phyloP scores from a whole-genome alignment of 2,329 filamentous ascomycete genomes.

The Aureobasidium sp. region DNA sequence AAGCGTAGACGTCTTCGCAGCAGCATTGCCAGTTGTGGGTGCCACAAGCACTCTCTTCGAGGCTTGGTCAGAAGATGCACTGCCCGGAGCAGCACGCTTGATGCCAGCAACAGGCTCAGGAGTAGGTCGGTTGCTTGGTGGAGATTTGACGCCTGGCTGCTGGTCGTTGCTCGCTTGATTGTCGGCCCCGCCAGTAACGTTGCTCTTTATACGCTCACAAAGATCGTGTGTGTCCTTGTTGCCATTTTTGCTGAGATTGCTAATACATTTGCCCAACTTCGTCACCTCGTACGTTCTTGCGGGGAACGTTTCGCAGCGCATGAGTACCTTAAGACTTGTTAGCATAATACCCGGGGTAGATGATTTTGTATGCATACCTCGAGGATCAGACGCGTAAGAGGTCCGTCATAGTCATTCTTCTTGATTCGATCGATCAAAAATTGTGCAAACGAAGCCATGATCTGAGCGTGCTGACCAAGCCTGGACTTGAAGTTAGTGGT shows the following conservation, averaged over 20 bases:
- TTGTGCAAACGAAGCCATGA: conserved; percentile 42
- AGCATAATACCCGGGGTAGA: conserved; percentile 44
- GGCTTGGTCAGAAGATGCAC: conserved; percentile 19
- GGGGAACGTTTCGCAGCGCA: conserved; percentile 55
- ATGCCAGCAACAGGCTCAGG: conserved; percentile 27
- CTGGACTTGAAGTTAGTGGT: conserved; percentile 9
- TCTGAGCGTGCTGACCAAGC: conserved; percentile 29
- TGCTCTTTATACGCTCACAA: conserved; percentile 47
- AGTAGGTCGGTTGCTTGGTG: conserved; percentile 15
- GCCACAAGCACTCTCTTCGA: conserved; percentile 27
- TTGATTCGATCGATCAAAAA: conserved; percentile 43
- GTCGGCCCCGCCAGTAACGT: conserved; percentile 37
- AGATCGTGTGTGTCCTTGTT: conserved; percentile 58
- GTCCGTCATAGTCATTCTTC: conserved; percentile 39
- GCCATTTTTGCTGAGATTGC: conserved; percentile 57
- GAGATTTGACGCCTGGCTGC: conserved; percentile 8
- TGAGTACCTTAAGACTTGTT: conserved; percentile 51
- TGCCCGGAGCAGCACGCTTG: conserved; percentile 25
- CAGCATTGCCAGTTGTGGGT: conserved; percentile 2
- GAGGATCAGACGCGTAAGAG: conserved; percentile 36
- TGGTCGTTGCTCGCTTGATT: conserved; percentile 19
- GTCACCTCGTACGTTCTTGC: conserved; percentile 54
- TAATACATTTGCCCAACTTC: conserved; percentile 59
- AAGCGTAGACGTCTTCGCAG: conserved; percentile 40
- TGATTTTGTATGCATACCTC: conserved; percentile 28